Base-by-base conservation (phyloP, 139 green algal genomes). In the Chlamydomonas eustigma region DNA sequence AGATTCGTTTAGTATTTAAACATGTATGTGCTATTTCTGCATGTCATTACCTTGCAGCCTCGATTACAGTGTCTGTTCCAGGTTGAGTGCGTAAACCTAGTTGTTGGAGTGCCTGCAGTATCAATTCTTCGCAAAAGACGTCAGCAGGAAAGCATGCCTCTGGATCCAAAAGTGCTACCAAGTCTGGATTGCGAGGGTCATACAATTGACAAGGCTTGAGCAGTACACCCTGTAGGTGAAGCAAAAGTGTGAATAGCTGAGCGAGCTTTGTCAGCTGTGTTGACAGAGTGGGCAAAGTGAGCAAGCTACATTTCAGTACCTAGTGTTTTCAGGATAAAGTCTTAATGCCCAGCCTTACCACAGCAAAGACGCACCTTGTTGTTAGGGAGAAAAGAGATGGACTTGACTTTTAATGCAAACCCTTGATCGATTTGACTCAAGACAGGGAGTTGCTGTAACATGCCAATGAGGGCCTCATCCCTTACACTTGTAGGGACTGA, bases 161-260 rank as follows among this genome's bases (percentile, higher is more conserved):
- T 0, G 65, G 76, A 34, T 92, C 88, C 50, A 96, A 77, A 50
- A 96, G 78, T 1, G 67, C 79, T 25, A 76, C 70, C 8, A 95
- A 79, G 72, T 95, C 91, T 3, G 77, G 78, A 22, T 77, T 74
- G 1, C 90, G 76, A 0, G 88, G 88, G 74, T 95, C 91, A 73
- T 95, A 93, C 68, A 95, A 80, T 5, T 81, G 50, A 0, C 18
- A 1, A 0, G 87, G 88, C 0, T 12, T 25, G 64, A 73, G 74
- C 70, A 89, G 76, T 5, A 71, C 50, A 31, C 88, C 86, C 31
- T 83, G 71, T 33, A 33, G n/a, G n/a, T n/a, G n/a, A n/a, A n/a
- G n/a, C n/a, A n/a, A n/a, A n/a, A n/a, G n/a, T n/a, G n/a, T n/a
- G n/a, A n/a, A n/a, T n/a, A n/a, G n/a, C n/a, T n/a, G n/a, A n/a